These are phyloP conservation scores for Euphorbia schlechtendalii DNA, from an alignment of 441 rosid species.

Conservation along the genomic window DNA sequence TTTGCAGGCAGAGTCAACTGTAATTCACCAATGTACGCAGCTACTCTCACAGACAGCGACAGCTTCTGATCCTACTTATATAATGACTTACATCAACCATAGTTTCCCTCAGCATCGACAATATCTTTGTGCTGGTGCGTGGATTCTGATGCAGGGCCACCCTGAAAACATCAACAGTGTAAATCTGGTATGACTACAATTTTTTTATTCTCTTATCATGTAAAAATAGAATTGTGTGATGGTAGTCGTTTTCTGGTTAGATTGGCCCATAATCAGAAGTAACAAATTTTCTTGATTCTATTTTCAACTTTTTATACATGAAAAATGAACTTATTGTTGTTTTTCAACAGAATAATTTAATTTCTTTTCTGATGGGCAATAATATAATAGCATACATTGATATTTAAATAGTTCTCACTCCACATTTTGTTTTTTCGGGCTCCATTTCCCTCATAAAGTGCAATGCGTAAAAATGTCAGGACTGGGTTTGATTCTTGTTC, in stretches of 20 bases:
- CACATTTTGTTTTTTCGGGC: too few species aligned
- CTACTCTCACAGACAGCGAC: slow-evolving; percentile 46
- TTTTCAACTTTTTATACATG: too few species aligned
- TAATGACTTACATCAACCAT: slow-evolving; percentile 63
- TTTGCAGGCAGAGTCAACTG: slow-evolving; percentile 79
- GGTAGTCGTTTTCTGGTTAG: slow-evolving; percentile 1
- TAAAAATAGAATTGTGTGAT: slow-evolving; percentile 3
- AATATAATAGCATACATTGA: too few species aligned
- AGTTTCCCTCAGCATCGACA: slow-evolving; percentile 81
- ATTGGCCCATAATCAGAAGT: neutral
- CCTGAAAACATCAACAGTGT: slow-evolving; percentile 80
- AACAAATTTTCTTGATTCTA: too few species aligned
- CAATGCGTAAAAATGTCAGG: too few species aligned
- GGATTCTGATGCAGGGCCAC: slow-evolving; percentile 88
- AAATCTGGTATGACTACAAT: slow-evolving; percentile 50
- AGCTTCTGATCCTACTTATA: slow-evolving; percentile 70
- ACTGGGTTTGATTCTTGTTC: neutral
- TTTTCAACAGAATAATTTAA: too few species aligned
- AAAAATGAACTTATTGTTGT: too few species aligned
- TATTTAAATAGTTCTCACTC: too few species aligned
- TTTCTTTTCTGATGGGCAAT: too few species aligned
- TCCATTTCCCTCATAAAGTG: too few species aligned
- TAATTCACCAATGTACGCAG: slow-evolving; percentile 81
- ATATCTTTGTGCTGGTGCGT: slow-evolving; percentile 91
- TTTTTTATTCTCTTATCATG: slow-evolving; percentile 13